Base-by-base conservation (phyloP, 306 rosid species). In the Vigna nakashimae region DNA sequence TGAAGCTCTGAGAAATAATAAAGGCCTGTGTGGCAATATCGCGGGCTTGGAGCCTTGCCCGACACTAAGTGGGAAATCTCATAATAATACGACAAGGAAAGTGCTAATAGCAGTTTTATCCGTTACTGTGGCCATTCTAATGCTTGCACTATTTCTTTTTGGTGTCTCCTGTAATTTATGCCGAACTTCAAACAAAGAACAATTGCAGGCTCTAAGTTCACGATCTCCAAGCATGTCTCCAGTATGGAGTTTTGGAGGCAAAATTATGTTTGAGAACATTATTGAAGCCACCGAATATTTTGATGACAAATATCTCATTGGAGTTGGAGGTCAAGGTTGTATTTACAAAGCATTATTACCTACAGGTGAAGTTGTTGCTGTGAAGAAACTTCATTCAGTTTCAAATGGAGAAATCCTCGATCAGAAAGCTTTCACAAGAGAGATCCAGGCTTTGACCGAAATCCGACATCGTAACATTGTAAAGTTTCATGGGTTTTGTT, bases 21-120 rank as follows among this genome's bases (percentile, higher is more conserved):
- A 20, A 55, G 60, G 60, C 60, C 18, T 72, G 66, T 72, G 77
- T 9, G 77, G 77, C 10, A 72, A 55, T 56, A 17, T 73, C 26
- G 1, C 9, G 11, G 26, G 77, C 55, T 73, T 73, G 68, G 7
- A 22, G 55, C 43, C 42, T 7, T 73, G 28, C 50, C 32, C 70
- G 26, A 5, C 24, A 66, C 5, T 20, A 69, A 49, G 45, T 16
- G 26, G 14, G 4, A 67, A 24, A 20, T 22, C 72, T 67, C 72
- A 67, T 45, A 30, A 16, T 49, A 43, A 69, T 30, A 24, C 0
- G 45, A 28, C 2, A 4, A 30, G 34, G n/a, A 69, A 30, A 30
- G 30, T 69, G n/a, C 3, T 69, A 2, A 1, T 28, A 20, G 0
- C 34, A 49, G 24, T 69, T 50, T n/a, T 69, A 50, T n/a, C 74